Evolutionary conservation across 106 monocot genomes (phyloP).

Genomic region (Vanilla planifolia): DNA sequence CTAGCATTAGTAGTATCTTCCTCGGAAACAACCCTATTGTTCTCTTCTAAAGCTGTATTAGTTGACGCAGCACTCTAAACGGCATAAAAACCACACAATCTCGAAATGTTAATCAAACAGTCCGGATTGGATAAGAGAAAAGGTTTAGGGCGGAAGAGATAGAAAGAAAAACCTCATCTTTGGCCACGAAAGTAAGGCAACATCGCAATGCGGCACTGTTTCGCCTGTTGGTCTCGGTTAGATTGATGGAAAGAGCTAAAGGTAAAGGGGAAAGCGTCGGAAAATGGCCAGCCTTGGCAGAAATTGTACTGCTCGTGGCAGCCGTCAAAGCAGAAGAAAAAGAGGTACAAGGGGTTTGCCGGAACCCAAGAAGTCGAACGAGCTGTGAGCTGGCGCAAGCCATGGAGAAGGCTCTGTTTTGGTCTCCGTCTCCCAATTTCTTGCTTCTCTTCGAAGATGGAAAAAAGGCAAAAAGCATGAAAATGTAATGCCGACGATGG

Average conservation of each 20-base stretch:
- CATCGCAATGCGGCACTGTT: not conserved
- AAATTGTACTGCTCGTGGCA: not conserved
- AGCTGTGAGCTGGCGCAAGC: not conserved
- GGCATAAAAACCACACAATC: not conserved
- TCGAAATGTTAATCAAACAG: too few relatives aligned
- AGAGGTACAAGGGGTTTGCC: not conserved
- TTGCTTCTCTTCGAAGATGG: not conserved
- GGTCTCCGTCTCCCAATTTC: not conserved
- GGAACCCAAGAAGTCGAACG: not conserved
- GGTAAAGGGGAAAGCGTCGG: not conserved
- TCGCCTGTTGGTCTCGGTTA: not conserved
- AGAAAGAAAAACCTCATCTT: conserved; percentile 5
- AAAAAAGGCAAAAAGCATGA: not conserved
- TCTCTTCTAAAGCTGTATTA: not conserved
- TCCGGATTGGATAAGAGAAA: too few relatives aligned
- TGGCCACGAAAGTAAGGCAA: not conserved
- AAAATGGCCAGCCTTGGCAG: not conserved
- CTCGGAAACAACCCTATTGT: not conserved
- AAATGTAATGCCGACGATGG: not conserved
- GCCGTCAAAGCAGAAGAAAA: not conserved
- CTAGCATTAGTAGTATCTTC: not conserved
- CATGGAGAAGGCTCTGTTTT: not conserved
- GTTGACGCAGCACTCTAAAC: not conserved
- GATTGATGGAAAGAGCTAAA: not conserved
- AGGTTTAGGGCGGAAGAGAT: not conserved